Evolutionary conservation across 2,329 filamentous ascomycete species (phyloP).

Genomic region (Cordyceps sp.): DNA sequence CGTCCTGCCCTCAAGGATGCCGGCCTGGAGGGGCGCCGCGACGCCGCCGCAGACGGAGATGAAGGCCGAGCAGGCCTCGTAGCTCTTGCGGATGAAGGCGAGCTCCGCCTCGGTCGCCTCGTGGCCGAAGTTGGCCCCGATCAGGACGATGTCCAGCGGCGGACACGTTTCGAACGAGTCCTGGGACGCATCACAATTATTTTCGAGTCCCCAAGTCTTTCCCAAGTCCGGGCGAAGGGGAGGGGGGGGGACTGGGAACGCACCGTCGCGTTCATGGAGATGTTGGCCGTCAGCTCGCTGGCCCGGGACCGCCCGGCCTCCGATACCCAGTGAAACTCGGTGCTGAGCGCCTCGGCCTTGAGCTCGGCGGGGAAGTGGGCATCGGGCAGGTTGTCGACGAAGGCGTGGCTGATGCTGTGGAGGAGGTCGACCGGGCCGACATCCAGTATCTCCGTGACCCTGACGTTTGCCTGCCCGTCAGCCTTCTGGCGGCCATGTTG

Average conservation of each 20-base stretch:
- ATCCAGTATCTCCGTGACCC: slow-evolving; percentile 16
- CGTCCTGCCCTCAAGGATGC: slow-evolving; percentile 19
- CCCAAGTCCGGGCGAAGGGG: too few relatives aligned
- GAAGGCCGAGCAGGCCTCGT: slow-evolving; percentile 18
- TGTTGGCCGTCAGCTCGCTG: slow-evolving; percentile 9
- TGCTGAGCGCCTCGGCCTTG: slow-evolving; percentile 9
- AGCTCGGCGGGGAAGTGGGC: slow-evolving; percentile 3
- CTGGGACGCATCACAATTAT: slow-evolving; percentile 7
- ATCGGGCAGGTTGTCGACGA: slow-evolving; percentile 6
- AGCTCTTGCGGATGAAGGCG: slow-evolving; percentile 17
- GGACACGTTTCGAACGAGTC: slow-evolving; percentile 22
- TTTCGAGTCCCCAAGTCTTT: too few relatives aligned
- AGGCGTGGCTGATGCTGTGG: slow-evolving; percentile 5
- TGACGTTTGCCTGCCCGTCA: slow-evolving; percentile 6
- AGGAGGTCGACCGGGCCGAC: slow-evolving; percentile 16
- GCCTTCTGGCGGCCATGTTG: too few relatives aligned
- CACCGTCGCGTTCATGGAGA: slow-evolving; percentile 14
- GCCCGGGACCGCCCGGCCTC: slow-evolving; percentile 6
- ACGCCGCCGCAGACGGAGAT: slow-evolving; percentile 22
- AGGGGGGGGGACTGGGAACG: too few relatives aligned
- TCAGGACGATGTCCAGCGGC: slow-evolving; percentile 21
- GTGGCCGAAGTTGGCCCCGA: slow-evolving; percentile 19
- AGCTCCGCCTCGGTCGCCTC: slow-evolving; percentile 15
- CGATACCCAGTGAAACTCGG: slow-evolving; percentile 18
- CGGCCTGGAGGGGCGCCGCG: slow-evolving; percentile 13